These are phyloP conservation scores for Prunus dulcis DNA, from an alignment of 306 rosid species.

Conservation along the genomic window DNA sequence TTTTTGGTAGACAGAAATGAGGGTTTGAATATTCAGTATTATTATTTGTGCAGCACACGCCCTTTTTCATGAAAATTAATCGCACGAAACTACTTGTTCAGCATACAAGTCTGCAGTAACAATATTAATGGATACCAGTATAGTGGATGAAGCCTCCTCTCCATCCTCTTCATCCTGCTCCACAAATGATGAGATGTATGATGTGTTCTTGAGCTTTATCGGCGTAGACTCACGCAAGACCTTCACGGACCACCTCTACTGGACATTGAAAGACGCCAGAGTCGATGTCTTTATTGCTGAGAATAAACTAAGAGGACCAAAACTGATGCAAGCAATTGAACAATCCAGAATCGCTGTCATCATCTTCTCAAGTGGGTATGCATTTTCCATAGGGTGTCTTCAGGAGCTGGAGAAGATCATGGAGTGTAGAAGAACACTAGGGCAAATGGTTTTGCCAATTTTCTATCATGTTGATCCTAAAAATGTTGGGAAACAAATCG, in stretches of 20 bases:
- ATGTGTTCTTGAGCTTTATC: neutral
- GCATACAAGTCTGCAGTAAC: too few species aligned
- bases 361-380: neutral
- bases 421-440: too few species aligned
- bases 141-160: neutral
- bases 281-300: neutral
- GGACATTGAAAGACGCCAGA: neutral
- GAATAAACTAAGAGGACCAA: neutral
- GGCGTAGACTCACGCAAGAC: neutral
- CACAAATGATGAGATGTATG: neutral
- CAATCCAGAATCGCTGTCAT: neutral
- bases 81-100: too few species aligned
- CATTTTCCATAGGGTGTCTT: neutral
- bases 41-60: too few species aligned
- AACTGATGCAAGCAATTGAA: neutral
- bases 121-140: too few species aligned
- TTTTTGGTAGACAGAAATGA: too few species aligned
- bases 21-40: too few species aligned
- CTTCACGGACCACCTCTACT: neutral
- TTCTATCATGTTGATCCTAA: neutral
- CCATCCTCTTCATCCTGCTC: neutral
- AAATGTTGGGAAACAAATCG: neutral
- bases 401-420: too few species aligned
- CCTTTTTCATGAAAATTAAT: too few species aligned
- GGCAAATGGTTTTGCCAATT: too few species aligned